Conservation (phyloP, 768 basidiomycete species). For the Lanmaoa pseudosensibilis region DNA sequence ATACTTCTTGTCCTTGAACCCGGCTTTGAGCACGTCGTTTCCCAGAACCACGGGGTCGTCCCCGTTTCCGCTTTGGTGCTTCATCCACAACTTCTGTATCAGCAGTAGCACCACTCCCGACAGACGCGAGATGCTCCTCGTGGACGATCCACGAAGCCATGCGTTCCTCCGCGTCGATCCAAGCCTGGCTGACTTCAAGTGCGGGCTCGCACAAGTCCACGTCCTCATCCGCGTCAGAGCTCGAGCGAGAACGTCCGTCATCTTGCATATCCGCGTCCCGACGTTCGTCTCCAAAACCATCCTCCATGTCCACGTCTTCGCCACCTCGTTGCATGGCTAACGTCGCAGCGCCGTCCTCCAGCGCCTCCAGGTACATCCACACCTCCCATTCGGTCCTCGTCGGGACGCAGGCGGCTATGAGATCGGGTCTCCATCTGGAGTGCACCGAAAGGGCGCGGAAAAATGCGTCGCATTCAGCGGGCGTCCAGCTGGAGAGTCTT, state of each 20-base stretch:
- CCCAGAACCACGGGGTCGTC: conserved; percentile 1
- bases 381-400: conserved; percentile 71
- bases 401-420: conserved; percentile 66
- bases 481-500: conserved; percentile 49
- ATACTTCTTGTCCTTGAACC: neutral
- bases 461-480: conserved; percentile 65
- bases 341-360: conserved; percentile 36
- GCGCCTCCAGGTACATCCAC: conserved; percentile 58
- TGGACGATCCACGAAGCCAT: conserved; percentile 29
- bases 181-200: conserved; percentile 37
- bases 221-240: conserved; percentile 1
- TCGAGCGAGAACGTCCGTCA: conserved; percentile 2
- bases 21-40: conserved; percentile 2
- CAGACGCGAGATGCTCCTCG: conserved; percentile 10
- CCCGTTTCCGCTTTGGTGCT: conserved; percentile 14
- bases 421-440: conserved; percentile 74
- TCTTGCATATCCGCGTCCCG: conserved; percentile 6
- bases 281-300: too few relatives aligned
- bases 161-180: conserved; percentile 35
- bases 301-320: conserved; percentile 7
- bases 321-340: conserved; percentile 17
- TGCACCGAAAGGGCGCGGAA: conserved; percentile 67
- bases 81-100: neutral
- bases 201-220: conserved; percentile 26
- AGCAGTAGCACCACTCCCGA: neutral